phyloP scores from a whole-genome alignment of 1,284 basidiomycete genomes.

The Sporisorium iseilematis-ciliati region DNA sequence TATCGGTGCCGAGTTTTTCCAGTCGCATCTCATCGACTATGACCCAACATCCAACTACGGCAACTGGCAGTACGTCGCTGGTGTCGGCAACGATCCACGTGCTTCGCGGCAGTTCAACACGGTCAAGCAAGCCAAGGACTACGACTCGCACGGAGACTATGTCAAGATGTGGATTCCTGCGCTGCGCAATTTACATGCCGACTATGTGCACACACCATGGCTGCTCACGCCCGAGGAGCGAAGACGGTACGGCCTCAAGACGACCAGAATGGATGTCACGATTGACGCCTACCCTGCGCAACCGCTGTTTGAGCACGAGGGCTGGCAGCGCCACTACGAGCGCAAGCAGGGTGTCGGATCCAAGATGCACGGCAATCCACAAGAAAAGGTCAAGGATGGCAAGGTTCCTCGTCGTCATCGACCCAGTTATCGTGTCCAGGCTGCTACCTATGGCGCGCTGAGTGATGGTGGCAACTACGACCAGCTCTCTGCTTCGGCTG shows the following conservation, averaged over 20 bases:
- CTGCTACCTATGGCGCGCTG: conserved; percentile 40
- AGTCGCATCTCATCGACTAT: conserved; percentile 70
- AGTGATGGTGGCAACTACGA: conserved; percentile 27
- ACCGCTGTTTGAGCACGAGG: conserved; percentile 59
- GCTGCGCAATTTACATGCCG: conserved; percentile 70
- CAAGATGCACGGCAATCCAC: conserved; percentile 65
- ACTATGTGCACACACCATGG: conserved; percentile 67
- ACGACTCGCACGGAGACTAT: conserved; percentile 73
- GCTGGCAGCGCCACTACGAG: conserved; percentile 62
- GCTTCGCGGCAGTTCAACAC: conserved; percentile 74
- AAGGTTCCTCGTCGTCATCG: conserved; percentile 53
- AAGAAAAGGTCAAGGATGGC: conserved; percentile 66
- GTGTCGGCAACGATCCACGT: conserved; percentile 75
- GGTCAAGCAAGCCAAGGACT: conserved; percentile 75
- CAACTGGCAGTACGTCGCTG: conserved; percentile 71
- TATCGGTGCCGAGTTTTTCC: conserved; percentile 74
- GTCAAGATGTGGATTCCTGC: conserved; percentile 73
- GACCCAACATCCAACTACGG: conserved; percentile 65
- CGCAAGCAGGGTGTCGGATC: conserved; percentile 61
- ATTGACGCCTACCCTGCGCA: conserved; percentile 57
- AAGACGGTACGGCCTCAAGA: conserved; percentile 59
- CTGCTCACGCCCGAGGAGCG: conserved; percentile 55
- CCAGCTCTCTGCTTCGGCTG: conserved; percentile 41
- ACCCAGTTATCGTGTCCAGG: conserved; percentile 32
- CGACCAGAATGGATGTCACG: conserved; percentile 58